A percentile compares a stretch with the other conserved stretches of the same genome.
Evolutionary conservation across 1,139 yeast genomes (phyloP).

Genomic region (Candida sp.): DNA sequence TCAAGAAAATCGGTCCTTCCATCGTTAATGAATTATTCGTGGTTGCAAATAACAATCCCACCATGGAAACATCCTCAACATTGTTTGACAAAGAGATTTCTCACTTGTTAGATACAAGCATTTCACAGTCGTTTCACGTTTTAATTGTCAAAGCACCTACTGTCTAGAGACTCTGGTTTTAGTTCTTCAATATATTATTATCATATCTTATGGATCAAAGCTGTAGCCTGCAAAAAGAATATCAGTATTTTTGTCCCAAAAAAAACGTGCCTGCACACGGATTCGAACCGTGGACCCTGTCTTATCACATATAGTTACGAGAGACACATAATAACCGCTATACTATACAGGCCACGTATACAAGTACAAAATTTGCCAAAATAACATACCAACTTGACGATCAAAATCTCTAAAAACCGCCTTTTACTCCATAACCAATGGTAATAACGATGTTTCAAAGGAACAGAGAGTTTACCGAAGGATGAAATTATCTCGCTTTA

Average conservation of each 20-base stretch:
- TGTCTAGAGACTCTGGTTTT: no score
- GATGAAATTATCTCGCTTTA: no score
- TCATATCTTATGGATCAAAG: no score
- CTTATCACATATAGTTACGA: constrained; percentile 3
- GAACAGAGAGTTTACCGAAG: no score
- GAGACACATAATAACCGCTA: constrained; percentile 4
- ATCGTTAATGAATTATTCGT: constrained; percentile 20
- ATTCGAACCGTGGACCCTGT: constrained; percentile 5
- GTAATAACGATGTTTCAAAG: no score
- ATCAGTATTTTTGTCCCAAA: not conserved
- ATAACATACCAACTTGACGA: not conserved
- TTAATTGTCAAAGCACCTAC: constrained; percentile 20
- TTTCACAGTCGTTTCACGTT: constrained; percentile 20
- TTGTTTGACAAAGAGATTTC: constrained; percentile 15
- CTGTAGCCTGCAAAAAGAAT: not conserved
- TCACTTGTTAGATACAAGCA: constrained; percentile 16
- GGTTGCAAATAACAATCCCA: constrained; percentile 18
- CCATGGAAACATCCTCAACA: constrained; percentile 1
- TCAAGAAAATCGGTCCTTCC: constrained; percentile 10
- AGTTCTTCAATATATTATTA: no score
- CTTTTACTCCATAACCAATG: no score
- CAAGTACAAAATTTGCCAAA: not conserved
- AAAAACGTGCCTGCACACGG: constrained; percentile 4
- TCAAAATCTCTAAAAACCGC: no score
- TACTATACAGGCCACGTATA: constrained; percentile 3